Base-by-base conservation (phyloP, 2,329 filamentous ascomycete species). In the Fusarium gaditjirri region DNA sequence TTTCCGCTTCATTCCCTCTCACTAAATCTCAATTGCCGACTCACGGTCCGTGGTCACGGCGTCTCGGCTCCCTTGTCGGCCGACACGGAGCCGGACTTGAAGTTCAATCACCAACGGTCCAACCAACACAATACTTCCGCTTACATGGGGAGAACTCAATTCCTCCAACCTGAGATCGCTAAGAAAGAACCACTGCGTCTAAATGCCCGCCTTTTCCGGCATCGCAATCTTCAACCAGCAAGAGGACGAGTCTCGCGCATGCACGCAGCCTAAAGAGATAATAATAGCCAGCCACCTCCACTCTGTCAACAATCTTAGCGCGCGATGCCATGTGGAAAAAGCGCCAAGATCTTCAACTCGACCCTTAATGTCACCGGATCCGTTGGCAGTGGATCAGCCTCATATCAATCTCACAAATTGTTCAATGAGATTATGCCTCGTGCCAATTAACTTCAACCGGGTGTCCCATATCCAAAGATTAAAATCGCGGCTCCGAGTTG, bases 1-100 rank as follows among this genome's bases (percentile, higher is more conserved):
- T 1, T 6, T 16, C 1, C 11, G 0, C 1, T n/a, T 43, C 10
- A 46, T 25, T n/a, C 0, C 0, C 1, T 17, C 1, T 27, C n/a
- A 35, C 25, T 8, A 6, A 21, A 9, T 36, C 19, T 31, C 31
- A 27, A 8, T 12, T 36, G 21, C 21, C 4, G 41, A 36, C 25
- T 13, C 41, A 19, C 2, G 1, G 29, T 27, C n/a, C 31, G 54
- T 8, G 1, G 14, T 47, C 9, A 4, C 10, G 14, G 13, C 13
- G 23, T 27, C 4, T 35, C 23, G 41, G 23, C 21, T 9, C 19
- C 14, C 14, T 17, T 6, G 14, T 49, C 53, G 9, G 8, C 23
- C 41, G 31, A 27, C 8, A 19, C 16, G 54, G 23, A 47, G 39
- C 29, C 25, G 21, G 25, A n/a, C 23, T 3, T 3, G 0, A n/a